Percentiles rank a stretch among this genome's conserved stretches.
These are phyloP conservation scores for Flaveria robusta DNA, from an alignment of 129 eudicot genomes.

Conservation along the genomic window DNA sequence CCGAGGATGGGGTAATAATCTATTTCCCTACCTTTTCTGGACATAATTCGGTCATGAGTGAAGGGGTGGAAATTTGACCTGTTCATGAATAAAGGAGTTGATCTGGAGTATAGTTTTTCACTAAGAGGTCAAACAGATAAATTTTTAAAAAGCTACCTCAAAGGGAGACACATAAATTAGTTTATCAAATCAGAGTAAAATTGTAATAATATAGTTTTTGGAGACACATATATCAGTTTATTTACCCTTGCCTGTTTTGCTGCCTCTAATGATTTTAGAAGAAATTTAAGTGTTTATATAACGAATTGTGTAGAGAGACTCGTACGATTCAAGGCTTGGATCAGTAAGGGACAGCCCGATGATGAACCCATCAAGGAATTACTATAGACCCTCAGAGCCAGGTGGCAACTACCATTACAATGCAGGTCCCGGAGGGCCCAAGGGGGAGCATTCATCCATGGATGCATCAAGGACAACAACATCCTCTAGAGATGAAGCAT, in stretches of 20 bases:
- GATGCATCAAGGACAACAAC: conserved; percentile 53
- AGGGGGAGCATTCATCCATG: conserved; percentile 40
- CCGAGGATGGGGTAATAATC: conserved; percentile 73
- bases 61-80: not conserved
- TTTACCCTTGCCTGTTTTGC: too few relatives aligned
- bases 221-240: too few relatives aligned
- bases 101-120: not conserved
- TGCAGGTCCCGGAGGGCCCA: conserved; percentile 44
- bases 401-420: conserved; percentile 47
- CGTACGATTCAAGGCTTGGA: conserved; percentile 79
- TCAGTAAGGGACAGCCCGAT: conserved; percentile 84
- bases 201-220: not conserved
- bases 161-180: not conserved
- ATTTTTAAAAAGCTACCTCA: not conserved
- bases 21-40: not conserved
- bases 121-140: not conserved
- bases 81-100: not conserved
- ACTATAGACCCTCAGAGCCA: conserved; percentile 46
- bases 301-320: conserved; percentile 62
- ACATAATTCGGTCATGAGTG: not conserved
- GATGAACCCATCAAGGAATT: conserved; percentile 58
- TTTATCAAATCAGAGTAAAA: not conserved
- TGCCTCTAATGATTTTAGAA: too few relatives aligned
- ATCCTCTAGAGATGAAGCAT: conserved; percentile 46
- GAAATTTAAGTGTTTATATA: too few relatives aligned